phyloP scores from a whole-genome alignment of 2,329 filamentous ascomycete species.

The Hypoxylon sp. region DNA sequence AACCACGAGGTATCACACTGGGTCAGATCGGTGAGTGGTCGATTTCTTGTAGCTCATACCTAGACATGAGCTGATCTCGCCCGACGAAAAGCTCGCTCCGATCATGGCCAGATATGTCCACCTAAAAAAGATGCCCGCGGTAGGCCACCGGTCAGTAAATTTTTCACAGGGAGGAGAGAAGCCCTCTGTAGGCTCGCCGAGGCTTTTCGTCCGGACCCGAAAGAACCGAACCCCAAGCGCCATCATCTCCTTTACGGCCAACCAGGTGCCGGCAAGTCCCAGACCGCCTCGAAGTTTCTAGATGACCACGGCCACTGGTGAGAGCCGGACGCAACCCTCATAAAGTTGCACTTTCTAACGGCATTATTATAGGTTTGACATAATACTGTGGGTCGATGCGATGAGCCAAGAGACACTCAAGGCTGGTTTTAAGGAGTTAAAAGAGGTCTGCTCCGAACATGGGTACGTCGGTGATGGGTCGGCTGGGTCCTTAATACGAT shows the following conservation, averaged over 20 bases:
- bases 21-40: slow-evolving; percentile 26
- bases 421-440: slow-evolving; percentile 44
- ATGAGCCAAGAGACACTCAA: slow-evolving; percentile 42
- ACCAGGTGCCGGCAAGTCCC: slow-evolving; percentile 53
- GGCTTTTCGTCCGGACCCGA: slow-evolving; percentile 37
- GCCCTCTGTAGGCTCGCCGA: slow-evolving; percentile 46
- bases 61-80: neutral
- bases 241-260: slow-evolving; percentile 46
- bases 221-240: slow-evolving; percentile 2
- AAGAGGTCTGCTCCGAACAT: slow-evolving; percentile 29
- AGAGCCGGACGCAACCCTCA: neutral
- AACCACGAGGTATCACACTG: slow-evolving; percentile 18
- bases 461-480: slow-evolving; percentile 11
- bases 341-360: neutral
- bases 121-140: slow-evolving; percentile 10
- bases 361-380: slow-evolving; percentile 44
- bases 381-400: slow-evolving; percentile 54
- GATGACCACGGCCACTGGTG: slow-evolving; percentile 44
- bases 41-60: neutral
- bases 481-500: slow-evolving; percentile 43
- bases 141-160: slow-evolving; percentile 36
- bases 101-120: slow-evolving; percentile 39
- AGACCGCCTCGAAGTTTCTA: slow-evolving; percentile 51
- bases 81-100: slow-evolving; percentile 27
- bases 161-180: slow-evolving; percentile 50